These are phyloP conservation scores for Crithidia acanthocephali DNA, from an alignment of 208 protist species.

Conservation along the genomic window DNA sequence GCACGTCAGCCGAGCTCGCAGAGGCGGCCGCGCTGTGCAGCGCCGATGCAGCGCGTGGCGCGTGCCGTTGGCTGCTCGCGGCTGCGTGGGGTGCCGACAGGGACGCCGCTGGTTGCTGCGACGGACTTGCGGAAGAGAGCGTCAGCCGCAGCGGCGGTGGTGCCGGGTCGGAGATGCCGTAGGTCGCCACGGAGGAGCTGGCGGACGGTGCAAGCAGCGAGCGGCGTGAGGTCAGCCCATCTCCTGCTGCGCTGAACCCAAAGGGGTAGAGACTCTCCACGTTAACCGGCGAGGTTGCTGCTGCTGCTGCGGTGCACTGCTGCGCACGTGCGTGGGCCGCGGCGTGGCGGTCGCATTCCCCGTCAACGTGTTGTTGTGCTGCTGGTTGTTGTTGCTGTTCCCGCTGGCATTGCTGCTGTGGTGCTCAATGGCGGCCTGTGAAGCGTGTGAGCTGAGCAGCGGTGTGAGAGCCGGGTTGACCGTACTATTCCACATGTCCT, in stretches of 20 bases:
- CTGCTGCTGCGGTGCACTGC: neutral
- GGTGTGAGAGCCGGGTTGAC: conserved; percentile 5
- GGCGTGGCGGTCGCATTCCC: neutral
- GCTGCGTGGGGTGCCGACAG: neutral
- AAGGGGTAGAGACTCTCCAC: neutral
- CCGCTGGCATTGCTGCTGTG: neutral
- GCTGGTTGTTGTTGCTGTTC: too few relatives aligned
- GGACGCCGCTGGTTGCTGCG: neutral
- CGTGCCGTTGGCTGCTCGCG: neutral
- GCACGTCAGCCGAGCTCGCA: neutral
- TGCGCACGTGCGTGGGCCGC: too few relatives aligned
- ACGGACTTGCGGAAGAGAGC: neutral
- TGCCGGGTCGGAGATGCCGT: neutral
- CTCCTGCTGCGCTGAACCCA: neutral
- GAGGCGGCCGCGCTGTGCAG: neutral
- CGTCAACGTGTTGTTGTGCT: conserved; percentile 6
- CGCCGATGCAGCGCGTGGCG: neutral
- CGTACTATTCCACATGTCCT: conserved; percentile 7
- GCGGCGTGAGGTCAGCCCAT: neutral
- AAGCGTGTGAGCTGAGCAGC: neutral
- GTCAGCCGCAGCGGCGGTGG: neutral
- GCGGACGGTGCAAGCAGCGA: neutral
- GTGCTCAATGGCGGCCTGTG: conserved; percentile 14
- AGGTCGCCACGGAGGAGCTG: neutral
- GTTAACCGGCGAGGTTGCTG: neutral